Base-by-base conservation (phyloP, 257 asterid species). In the Salvia miltiorrhiza region DNA sequence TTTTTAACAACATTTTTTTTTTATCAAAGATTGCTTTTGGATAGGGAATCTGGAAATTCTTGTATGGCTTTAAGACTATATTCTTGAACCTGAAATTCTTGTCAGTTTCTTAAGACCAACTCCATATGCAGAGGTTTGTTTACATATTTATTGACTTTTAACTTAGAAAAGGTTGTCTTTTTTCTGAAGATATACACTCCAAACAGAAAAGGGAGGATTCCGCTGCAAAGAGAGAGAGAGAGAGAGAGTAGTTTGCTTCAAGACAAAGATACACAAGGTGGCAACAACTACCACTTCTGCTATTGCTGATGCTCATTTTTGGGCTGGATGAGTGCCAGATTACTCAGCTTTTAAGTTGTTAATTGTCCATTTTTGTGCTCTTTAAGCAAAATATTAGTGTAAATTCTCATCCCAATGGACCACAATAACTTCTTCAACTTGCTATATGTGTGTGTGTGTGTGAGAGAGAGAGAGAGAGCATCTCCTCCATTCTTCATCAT, bases 241-340 rank as follows among this genome's bases (percentile, higher is more conserved):
- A 35, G 11, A 35, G 43, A 37, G 60, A 52, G 40, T 10, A 62
- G 59, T 68, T 82, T 79, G 84, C 94, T 83, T 81, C 41, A 50
- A 49, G 62, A 70, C 53, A 54, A 82, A 87, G 94, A 44, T 55
- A 69, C 10, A 72, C 16, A 41, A 68, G 62, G 64, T 63, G 72
- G 52, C 66, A 57, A 58, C 69, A 20, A 45, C 68, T 50, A 76
- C 61, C 13, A 16, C 53, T 60, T 58, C 10, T 58, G 54, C 41
- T 49, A 72, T 49, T 55, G 67, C 63, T 79, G 32, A 16, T 61
- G 23, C 52, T 43, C 67, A 52, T 37, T 59, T 43, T 69, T 69
- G 33, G 49, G 69, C 55, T 70, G 76, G 69, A 63, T 65, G 52
- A n/a, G 66, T 65, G 52, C 35, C 50, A 76, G 33, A 63, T 73